These are phyloP conservation scores for Aspergillus mulundensis DNA, from an alignment of 495 filamentous ascomycete species.

Conservation along the genomic window DNA sequence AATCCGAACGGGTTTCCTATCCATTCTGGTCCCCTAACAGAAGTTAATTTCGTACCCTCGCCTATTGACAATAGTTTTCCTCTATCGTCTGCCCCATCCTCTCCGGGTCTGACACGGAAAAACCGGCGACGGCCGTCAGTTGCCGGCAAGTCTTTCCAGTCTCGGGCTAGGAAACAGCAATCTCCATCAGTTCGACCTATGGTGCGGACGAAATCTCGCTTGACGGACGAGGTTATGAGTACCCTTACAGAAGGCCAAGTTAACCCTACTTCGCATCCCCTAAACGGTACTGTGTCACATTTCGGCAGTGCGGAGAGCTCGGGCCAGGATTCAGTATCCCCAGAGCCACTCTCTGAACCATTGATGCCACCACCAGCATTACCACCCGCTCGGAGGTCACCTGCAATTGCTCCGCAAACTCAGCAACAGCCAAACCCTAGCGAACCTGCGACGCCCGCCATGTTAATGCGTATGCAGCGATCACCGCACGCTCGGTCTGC, in stretches of 20 bases:
- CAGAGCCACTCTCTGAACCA: conserved; percentile 63
- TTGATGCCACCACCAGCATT: conserved; percentile 69
- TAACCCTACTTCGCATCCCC: conserved; percentile 25
- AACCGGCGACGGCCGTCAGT: conserved; percentile 39
- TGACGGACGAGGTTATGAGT: conserved; percentile 48
- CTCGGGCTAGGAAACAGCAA: conserved; percentile 60
- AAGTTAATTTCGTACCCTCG: conserved; percentile 42
- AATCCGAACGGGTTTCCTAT: conserved; percentile 34
- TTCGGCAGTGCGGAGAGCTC: conserved; percentile 56
- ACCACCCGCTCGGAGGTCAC: conserved; percentile 50
- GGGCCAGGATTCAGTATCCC: conserved; percentile 65
- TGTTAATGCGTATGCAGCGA: conserved; percentile 69
- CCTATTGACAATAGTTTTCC: conserved; percentile 46
- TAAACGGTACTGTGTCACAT: conserved; percentile 35
- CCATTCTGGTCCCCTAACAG: conserved; percentile 32
- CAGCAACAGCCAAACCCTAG: conserved; percentile 26
- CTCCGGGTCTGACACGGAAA: conserved; percentile 30
- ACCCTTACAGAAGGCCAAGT: conserved; percentile 31
- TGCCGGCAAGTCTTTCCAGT: conserved; percentile 34
- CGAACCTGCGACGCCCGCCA: conserved; percentile 74
- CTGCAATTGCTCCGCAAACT: conserved; percentile 44
- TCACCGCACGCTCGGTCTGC: conserved; percentile 28
- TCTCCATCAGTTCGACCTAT: conserved; percentile 84
- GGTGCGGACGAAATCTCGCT: conserved; percentile 54
- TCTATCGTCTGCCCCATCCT: conserved; percentile 25